Conservation (phyloP, 1,284 basidiomycete species). For the Coniferiporia weirii region DNA sequence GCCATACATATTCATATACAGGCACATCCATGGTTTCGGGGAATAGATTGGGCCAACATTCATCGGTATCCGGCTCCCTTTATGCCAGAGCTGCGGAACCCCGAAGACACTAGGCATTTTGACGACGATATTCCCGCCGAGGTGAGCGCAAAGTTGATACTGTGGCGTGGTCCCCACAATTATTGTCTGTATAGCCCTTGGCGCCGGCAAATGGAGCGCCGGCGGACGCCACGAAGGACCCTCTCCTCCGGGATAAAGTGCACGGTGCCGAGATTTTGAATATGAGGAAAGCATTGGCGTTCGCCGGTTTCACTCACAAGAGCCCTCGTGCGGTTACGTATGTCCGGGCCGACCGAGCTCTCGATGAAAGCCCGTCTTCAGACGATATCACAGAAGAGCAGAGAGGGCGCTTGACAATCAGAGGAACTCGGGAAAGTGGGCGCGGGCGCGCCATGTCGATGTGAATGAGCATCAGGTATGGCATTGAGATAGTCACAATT, state of each 20-base stretch:
- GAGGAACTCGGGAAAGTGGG: constrained; percentile 51
- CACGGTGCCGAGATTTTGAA: constrained; percentile 84
- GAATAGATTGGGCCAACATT: constrained; percentile 81
- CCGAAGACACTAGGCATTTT: constrained; percentile 86
- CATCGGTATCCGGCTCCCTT: constrained; percentile 82
- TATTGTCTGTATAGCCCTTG: constrained; percentile 53
- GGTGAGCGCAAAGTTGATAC: constrained; percentile 38
- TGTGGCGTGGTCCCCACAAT: not conserved
- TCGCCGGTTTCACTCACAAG: constrained; percentile 87
- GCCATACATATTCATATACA: constrained; percentile 28
- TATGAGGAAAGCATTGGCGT: constrained; percentile 86
- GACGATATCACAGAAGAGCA: constrained; percentile 44
- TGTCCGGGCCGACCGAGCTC: constrained; percentile 65
- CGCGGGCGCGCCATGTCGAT: constrained; percentile 75
- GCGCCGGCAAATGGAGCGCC: constrained; percentile 84
- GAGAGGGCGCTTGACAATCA: constrained; percentile 57
- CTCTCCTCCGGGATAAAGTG: constrained; percentile 76
- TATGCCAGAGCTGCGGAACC: constrained; percentile 71
- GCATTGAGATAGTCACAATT: constrained; percentile 22
- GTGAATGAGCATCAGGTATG: constrained; percentile 33
- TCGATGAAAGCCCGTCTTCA: constrained; percentile 49
- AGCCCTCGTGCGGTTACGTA: constrained; percentile 74
- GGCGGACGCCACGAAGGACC: constrained; percentile 81
- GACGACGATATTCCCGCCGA: constrained; percentile 90
- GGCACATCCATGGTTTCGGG: constrained; percentile 84